A percentile compares a stretch with the other conserved stretches of the same genome.
Evolutionary conservation across 176 grass and related monocot species (phyloP).

Genomic region (Triticum turgidum): DNA sequence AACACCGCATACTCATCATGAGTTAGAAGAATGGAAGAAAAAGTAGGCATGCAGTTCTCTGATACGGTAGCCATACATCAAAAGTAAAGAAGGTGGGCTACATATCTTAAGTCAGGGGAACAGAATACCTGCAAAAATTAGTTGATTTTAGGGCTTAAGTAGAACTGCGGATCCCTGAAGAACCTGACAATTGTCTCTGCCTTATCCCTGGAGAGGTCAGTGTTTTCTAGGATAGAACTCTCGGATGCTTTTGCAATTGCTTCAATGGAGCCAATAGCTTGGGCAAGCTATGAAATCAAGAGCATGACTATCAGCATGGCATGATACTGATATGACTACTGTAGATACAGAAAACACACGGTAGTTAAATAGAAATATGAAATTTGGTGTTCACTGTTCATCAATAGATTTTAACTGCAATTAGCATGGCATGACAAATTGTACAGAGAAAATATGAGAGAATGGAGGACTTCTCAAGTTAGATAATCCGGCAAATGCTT

Average conservation of each 20-base stretch:
- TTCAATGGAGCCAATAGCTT: conserved; percentile 20
- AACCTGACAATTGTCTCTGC: conserved; percentile 67
- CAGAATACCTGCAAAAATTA: conserved; percentile 38
- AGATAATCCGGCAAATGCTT: neutral
- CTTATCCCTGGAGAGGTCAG: conserved; percentile 87
- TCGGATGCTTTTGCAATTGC: conserved; percentile 12
- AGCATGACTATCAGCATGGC: neutral
- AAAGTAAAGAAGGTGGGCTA: neutral
- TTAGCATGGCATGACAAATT: neutral
- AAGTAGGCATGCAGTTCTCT: neutral
- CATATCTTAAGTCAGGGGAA: neutral
- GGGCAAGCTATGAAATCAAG: conserved; percentile 52
- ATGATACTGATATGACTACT: neutral
- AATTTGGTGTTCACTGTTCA: neutral
- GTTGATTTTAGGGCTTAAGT: conserved; percentile 75
- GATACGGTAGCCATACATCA: neutral
- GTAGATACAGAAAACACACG: neutral
- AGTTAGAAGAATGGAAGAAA: neutral
- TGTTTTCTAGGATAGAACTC: conserved; percentile 37
- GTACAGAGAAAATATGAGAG: neutral
- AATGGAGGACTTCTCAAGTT: neutral
- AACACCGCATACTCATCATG: neutral
- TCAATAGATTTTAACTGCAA: neutral
- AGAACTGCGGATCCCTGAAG: conserved; percentile 86
- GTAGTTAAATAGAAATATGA: neutral